Evolutionary conservation across 257 asterid genomes (phyloP), one percentile per base, ranked within the genome.

Genomic region (Nicotiana tabacum): DNA sequence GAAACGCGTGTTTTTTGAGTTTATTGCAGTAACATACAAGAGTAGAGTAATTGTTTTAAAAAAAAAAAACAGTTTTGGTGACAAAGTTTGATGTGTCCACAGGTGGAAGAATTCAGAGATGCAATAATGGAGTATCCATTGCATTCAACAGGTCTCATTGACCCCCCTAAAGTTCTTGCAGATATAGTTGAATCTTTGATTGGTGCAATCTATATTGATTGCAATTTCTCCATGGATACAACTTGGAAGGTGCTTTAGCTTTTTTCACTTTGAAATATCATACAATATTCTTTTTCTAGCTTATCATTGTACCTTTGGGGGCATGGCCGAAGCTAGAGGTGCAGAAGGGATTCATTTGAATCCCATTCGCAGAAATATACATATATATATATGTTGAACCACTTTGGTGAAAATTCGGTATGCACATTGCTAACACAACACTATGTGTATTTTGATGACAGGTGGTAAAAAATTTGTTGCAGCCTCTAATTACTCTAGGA

Each of bases 111-210:
- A 74, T 93, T 93, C 78, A 70, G 53, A 24, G 61, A 81, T 1
- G 91, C 83, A 32, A 81, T 87, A 0, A 8, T 3, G 30, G 84
- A 81, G 18, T 85, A 92, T 72, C 94, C 93, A 0, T 69, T 90
- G 81, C 92, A 93, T 87, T 90, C 95, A 8, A 17, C 69, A 0
- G 97, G 95, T 15, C 24, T 89, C 16, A 58, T 91, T 35, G 88
- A 88, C 24, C 77, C 92, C 1, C 96, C 96, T 16, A 93, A 91
- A 51, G 86, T 81, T 5, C 90, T 93, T 6, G 95, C 92, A 0
- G 96, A 93, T 46, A 66, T 90, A 9, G 87, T 92, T 29, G 95
- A 92, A 72, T 85, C 97, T 6, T 81, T 89, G 77, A 39, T 90
- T 16, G 94, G 91, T n/a, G 97, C 94, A 5, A 32, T 89, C 0